Conservation (phyloP, 108 stramenopile genomes). For the Nannochloropsis salina region DNA sequence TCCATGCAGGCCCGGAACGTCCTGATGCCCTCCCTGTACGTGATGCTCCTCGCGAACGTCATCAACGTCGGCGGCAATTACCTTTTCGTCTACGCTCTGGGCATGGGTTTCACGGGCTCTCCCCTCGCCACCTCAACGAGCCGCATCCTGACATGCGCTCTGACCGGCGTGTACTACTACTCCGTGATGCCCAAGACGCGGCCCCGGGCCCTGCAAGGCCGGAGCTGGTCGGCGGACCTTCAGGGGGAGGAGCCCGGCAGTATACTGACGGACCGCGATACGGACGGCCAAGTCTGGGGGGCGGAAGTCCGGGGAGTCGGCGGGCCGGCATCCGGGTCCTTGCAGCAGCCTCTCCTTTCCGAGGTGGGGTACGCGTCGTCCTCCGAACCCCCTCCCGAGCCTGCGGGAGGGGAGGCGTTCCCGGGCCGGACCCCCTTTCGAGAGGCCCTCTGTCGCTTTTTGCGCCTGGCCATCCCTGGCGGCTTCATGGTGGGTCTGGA, state of each 20-base stretch:
- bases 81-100: background rate
- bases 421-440: background rate
- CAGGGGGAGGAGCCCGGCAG: background rate
- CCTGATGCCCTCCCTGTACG: background rate
- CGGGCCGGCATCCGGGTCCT: background rate
- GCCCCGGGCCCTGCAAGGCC: background rate
- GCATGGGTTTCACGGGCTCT: background rate
- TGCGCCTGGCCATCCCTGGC: background rate
- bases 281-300: background rate
- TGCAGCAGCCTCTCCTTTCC: background rate
- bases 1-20: conserved; percentile 17
- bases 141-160: background rate
- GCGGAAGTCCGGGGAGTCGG: background rate
- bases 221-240: background rate
- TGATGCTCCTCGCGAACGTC: background rate
- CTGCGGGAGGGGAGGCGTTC: background rate
- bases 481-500: conserved; percentile 2
- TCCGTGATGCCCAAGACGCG: background rate
- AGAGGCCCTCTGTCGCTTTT: background rate
- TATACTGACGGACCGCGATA: background rate
- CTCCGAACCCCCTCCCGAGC: background rate
- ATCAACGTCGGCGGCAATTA: background rate
- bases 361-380: background rate
- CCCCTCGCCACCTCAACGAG: conserved; percentile 12
- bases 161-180: conserved; percentile 7